Percentiles rank a stretch among this genome's conserved stretches.
Conservation (phyloP, 2,329 filamentous ascomycete genomes). For the Rosellinia necatrix region DNA sequence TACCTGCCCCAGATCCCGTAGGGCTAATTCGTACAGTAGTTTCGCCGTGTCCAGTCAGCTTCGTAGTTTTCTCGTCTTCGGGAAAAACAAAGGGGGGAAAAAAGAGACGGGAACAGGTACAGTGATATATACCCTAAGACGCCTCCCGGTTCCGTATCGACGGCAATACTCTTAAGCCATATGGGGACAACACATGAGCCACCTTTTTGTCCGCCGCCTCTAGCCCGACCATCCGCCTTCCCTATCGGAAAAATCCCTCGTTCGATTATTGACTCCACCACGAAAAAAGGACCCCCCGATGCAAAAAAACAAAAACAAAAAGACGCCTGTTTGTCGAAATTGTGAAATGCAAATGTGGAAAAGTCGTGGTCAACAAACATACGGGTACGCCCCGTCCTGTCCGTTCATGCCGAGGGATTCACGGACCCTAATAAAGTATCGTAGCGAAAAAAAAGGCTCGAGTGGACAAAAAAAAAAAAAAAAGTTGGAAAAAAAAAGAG, state of each 20-base stretch:
- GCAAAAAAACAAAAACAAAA: no score
- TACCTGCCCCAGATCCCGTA: conserved; percentile 27
- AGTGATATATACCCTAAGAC: conserved; percentile 15
- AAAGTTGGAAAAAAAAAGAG: no score
- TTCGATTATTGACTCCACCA: conserved; percentile 10
- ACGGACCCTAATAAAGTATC: conserved; percentile 26
- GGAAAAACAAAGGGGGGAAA: neutral
- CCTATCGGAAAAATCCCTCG: conserved; percentile 4
- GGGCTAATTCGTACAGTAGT: conserved; percentile 27
- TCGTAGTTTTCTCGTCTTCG: neutral
- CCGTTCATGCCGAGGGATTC: conserved; percentile 24
- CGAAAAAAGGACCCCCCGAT: conserved; percentile 15
- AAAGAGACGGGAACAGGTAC: conserved; percentile 8
- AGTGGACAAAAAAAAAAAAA: conserved; percentile 1
- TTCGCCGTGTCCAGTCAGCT: conserved; percentile 14
- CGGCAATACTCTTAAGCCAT: conserved; percentile 14
- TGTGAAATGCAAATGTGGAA: conserved; percentile 31
- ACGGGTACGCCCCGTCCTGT: conserved; percentile 20
- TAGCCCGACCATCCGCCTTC: conserved; percentile 10
- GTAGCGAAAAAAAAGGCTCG: conserved; percentile 16
- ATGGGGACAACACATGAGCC: conserved; percentile 17
- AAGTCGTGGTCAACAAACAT: conserved; percentile 18
- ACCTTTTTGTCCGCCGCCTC: neutral
- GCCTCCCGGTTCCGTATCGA: neutral
- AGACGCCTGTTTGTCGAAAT: conserved; percentile 29